These are phyloP conservation scores for Volutella citrinella DNA, from an alignment of 2,329 filamentous ascomycete species.

Conservation along the genomic window DNA sequence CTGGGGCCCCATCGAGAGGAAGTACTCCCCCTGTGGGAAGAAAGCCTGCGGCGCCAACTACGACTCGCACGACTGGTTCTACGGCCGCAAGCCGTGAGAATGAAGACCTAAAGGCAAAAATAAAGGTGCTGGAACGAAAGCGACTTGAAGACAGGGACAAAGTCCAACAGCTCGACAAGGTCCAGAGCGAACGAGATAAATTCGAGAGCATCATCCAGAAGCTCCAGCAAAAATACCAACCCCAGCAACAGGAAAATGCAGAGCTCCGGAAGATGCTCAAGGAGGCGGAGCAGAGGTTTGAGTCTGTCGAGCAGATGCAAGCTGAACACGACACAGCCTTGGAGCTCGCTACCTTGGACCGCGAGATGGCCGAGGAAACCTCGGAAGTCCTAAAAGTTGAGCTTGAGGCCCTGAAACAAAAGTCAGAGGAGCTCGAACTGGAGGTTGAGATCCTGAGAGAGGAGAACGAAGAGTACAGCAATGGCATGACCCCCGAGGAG, in stretches of 20 bases:
- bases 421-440: conserved; percentile 78
- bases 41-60: conserved; percentile 27
- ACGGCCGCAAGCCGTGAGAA: conserved; percentile 63
- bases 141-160: conserved; percentile 81
- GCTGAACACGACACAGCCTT: conserved; percentile 82
- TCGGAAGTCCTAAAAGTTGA: conserved; percentile 80
- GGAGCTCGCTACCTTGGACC: conserved; percentile 84
- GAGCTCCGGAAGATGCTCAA: conserved; percentile 76
- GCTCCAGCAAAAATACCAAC: conserved; percentile 82
- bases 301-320: conserved; percentile 67
- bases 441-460: conserved; percentile 84
- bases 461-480: conserved; percentile 79
- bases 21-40: conserved; percentile 31
- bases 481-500: conserved; percentile 86
- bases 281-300: conserved; percentile 67
- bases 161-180: conserved; percentile 71
- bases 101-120: conserved; percentile 84
- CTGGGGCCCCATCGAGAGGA: conserved; percentile 28
- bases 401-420: conserved; percentile 71
- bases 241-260: conserved; percentile 74
- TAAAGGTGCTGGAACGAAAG: conserved; percentile 85
- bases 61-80: conserved; percentile 36
- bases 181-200: conserved; percentile 73
- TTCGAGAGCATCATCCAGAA: conserved; percentile 87
- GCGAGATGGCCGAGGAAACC: conserved; percentile 94